Percentiles rank a stretch among this genome's conserved stretches.
phyloP scores from a whole-genome alignment of 1,284 basidiomycete genomes.

The Wolfiporia cocos region DNA sequence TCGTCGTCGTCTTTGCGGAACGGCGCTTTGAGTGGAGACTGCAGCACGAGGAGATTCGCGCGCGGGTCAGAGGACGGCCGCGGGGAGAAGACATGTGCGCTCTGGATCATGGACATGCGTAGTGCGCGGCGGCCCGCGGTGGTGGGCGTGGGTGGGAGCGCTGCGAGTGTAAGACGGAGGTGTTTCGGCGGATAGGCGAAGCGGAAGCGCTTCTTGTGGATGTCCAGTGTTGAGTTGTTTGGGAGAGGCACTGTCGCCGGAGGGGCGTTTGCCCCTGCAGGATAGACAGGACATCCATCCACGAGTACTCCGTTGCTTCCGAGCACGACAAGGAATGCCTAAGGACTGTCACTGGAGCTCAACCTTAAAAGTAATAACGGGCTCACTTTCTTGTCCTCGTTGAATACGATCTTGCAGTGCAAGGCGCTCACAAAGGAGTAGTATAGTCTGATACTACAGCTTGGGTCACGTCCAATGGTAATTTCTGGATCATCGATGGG shows the following conservation, averaged over 20 bases:
- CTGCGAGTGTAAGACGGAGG: slow-evolving; percentile 47
- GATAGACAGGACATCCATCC: slow-evolving; percentile 57
- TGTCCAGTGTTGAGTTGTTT: slow-evolving; percentile 60
- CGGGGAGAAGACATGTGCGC: slow-evolving; percentile 66
- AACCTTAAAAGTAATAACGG: neutral
- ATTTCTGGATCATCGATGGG: slow-evolving; percentile 63
- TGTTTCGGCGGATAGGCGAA: slow-evolving; percentile 72
- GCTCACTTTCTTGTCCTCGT: slow-evolving; percentile 50
- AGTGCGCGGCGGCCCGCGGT: slow-evolving; percentile 38
- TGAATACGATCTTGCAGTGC: slow-evolving; percentile 63
- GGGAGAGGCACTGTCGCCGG: slow-evolving; percentile 53
- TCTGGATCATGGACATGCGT: slow-evolving; percentile 68
- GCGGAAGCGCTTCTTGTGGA: slow-evolving; percentile 59
- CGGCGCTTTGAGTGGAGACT: slow-evolving; percentile 46
- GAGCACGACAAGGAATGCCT: slow-evolving; percentile 63
- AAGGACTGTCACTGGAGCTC: neutral
- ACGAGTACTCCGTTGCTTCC: slow-evolving; percentile 51
- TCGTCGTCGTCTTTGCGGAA: slow-evolving; percentile 19
- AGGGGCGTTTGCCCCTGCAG: slow-evolving; percentile 26
- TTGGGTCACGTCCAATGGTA: slow-evolving; percentile 58
- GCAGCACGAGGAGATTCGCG: slow-evolving; percentile 56
- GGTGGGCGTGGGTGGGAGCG: slow-evolving; percentile 31
- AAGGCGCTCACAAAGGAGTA: slow-evolving; percentile 54
- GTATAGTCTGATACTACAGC: slow-evolving; percentile 61
- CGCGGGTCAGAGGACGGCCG: slow-evolving; percentile 49